A percentile compares a stretch with the other conserved stretches of the same genome.
Evolutionary conservation across 176 grass and related monocot species (phyloP).

Genomic region (Miscanthus lutarioriparius): DNA sequence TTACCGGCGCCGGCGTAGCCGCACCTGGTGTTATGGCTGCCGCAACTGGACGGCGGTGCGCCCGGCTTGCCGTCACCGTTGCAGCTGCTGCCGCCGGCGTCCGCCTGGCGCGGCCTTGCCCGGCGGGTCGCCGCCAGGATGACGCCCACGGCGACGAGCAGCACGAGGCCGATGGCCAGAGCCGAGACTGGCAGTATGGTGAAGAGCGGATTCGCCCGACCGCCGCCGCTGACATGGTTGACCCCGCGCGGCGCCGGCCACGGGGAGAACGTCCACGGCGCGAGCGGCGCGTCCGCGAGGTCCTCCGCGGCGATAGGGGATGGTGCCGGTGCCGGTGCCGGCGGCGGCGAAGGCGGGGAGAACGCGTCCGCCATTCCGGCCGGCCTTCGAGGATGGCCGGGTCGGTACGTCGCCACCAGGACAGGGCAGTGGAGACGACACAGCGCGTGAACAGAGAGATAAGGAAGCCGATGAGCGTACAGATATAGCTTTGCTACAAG

Average conservation of each 20-base stretch:
- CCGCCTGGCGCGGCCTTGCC: not conserved
- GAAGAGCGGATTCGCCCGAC: constrained; percentile 26
- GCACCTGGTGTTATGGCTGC: constrained; percentile 29
- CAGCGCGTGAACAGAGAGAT: not conserved
- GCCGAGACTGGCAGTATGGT: constrained; percentile 45
- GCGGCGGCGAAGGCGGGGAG: constrained; percentile 28
- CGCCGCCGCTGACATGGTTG: not conserved
- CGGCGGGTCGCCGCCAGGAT: constrained; percentile 34
- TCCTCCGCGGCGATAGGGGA: constrained; percentile 8
- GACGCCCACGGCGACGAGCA: constrained; percentile 40
- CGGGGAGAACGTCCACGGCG: constrained; percentile 31
- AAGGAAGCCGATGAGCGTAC: not conserved
- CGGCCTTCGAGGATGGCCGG: not conserved
- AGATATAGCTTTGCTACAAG: not conserved
- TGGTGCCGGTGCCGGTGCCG: constrained; percentile 6
- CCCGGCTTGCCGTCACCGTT: constrained; percentile 37
- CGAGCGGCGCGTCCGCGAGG: constrained; percentile 26
- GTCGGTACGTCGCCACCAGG: not conserved
- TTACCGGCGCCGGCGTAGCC: constrained; percentile 40
- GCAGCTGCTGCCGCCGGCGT: not conserved
- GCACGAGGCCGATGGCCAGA: constrained; percentile 34
- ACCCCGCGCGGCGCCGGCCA: constrained; percentile 8
- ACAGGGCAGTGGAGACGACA: not conserved
- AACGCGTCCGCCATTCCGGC: constrained; percentile 17
- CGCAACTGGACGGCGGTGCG: constrained; percentile 34